Evolutionary conservation across 2,329 filamentous ascomycete species (phyloP), one percentile per base, ranked within the genome.

Genomic region (Exserohilum rostratum): DNA sequence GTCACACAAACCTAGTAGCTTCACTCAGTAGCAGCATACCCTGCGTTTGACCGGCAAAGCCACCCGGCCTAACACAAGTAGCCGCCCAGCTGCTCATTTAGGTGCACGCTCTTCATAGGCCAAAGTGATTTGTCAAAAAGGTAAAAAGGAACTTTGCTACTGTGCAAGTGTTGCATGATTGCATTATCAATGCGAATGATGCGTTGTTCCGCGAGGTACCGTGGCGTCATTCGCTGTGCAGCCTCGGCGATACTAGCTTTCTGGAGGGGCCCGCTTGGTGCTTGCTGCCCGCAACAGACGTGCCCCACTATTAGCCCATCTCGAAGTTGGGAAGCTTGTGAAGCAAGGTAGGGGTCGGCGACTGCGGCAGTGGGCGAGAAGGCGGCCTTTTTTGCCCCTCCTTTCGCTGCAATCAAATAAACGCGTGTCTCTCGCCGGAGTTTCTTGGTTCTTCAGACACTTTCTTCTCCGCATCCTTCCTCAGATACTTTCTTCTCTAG

Each of bases 311-410:
- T 22, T n/a, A n/a, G n/a, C n/a, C n/a, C n/a, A 57, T 55, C 59
- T 58, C 50, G 61, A 62, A 60, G 61, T 58, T 63, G 27, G 13
- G 30, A 45, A 51, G 48, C 54, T 59, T 57, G 51, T 39, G 49
- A 58, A 61, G 58, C 52, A 60, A 38, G 39, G 25, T 30, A 17
- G 15, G 25, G 10, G 15, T 43, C 39, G 39, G 39, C 39, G 35
- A 38, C 9, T 7, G 34, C 15, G n/a, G 25, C n/a, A 43, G 27
- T 17, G 35, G 18, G 18, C 12, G 37, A 30, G 39, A 18, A 17
- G 25, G n/a, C 25, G n/a, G 9, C 9, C 18, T 22, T 29, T 44
- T 42, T 29, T 53, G 30, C 58, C 60, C 60, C 60, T 59, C 53
- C 50, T 34, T 33, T 43, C 15, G 39, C 34, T 37, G 12, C 18